These are phyloP conservation scores for Dryas integrifolia DNA, from an alignment of 331 rosid species.

Conservation along the genomic window DNA sequence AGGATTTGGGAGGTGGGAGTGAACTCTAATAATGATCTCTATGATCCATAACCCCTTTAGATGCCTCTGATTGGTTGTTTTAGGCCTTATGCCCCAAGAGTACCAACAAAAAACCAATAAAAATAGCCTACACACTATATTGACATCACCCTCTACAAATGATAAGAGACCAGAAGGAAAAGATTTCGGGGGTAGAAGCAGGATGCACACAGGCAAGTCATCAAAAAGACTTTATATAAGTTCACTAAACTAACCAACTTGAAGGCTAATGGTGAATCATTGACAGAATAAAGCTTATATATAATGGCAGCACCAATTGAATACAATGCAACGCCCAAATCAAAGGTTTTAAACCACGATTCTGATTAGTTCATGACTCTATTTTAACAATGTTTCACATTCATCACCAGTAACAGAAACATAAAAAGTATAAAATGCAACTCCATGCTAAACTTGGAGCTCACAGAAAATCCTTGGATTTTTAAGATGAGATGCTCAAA, in stretches of 20 bases:
- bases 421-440: slow-evolving; percentile 2
- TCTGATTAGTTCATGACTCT: neutral
- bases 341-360: neutral
- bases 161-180: too few species aligned
- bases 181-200: too few species aligned
- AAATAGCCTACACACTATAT: too few species aligned
- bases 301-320: neutral
- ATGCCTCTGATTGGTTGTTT: too few species aligned
- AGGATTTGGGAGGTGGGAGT: too few species aligned
- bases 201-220: neutral
- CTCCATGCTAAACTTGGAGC: neutral
- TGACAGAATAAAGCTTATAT: neutral
- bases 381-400: slow-evolving; percentile 6
- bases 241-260: neutral
- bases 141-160: too few species aligned
- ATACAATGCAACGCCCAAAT: slow-evolving; percentile 10
- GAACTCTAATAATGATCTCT: too few species aligned
- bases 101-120: too few species aligned
- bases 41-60: too few species aligned
- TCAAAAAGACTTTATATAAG: neutral
- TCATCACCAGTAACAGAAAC: slow-evolving; percentile 4
- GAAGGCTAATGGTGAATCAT: neutral
- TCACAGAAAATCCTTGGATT: slow-evolving; percentile 3
- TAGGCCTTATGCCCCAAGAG: too few species aligned
- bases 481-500: neutral